Conservation (phyloP, 768 basidiomycete genomes). For the Amanita pseudoporphyria region DNA sequence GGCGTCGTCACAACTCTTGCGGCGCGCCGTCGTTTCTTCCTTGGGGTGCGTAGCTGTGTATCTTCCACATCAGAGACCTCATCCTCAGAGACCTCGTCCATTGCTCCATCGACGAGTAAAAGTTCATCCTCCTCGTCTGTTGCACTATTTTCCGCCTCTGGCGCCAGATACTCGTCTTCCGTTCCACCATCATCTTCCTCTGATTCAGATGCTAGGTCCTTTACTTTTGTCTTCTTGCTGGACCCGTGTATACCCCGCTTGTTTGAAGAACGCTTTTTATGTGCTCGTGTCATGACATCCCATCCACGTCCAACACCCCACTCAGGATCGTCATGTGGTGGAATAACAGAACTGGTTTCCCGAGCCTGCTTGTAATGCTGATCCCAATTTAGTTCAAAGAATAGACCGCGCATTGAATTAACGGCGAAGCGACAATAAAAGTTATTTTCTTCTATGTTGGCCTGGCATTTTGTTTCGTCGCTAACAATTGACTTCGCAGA, state of each 20-base stretch:
- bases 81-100: no score
- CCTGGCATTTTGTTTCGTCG: constrained; percentile 5
- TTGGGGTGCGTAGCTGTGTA: constrained; percentile 37
- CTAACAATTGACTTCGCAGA: background rate
- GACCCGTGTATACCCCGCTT: constrained; percentile 6
- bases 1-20: constrained; percentile 15
- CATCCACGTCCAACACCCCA: constrained; percentile 36
- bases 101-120: constrained; percentile 10
- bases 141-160: constrained; percentile 12
- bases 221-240: constrained; percentile 10
- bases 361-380: constrained; percentile 33
- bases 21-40: constrained; percentile 31
- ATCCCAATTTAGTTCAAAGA: constrained; percentile 55
- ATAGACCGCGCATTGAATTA: constrained; percentile 48
- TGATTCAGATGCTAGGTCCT: constrained; percentile 18
- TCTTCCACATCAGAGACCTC: constrained; percentile 20
- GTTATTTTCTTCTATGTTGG: background rate
- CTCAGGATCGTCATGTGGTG: constrained; percentile 14
- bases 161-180: constrained; percentile 16
- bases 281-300: constrained; percentile 27
- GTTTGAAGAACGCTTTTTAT: background rate
- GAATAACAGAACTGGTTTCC: constrained; percentile 19
- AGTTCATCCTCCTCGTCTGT: constrained; percentile 16
- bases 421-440: constrained; percentile 56
- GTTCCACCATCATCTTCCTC: constrained; percentile 17